Evolutionary conservation across 1,284 basidiomycete species (phyloP).

Genomic region (Kalmanozyma brasiliensis): DNA sequence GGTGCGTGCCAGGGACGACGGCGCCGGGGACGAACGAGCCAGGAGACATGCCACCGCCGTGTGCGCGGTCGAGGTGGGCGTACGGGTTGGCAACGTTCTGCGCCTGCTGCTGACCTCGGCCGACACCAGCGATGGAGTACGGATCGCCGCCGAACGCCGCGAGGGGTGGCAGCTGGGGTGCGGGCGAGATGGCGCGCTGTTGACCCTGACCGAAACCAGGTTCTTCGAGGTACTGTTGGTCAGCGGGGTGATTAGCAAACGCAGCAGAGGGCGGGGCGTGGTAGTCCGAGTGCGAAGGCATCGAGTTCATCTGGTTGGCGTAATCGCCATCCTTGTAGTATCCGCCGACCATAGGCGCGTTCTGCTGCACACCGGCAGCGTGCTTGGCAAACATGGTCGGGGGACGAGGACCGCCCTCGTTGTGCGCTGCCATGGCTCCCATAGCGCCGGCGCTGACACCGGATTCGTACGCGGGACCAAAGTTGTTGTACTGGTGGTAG

Average conservation of each 20-base stretch:
- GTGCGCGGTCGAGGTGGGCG: conserved; percentile 58
- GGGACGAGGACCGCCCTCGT: conserved; percentile 65
- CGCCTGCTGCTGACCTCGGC: conserved; percentile 33
- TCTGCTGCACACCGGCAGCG: conserved; percentile 45
- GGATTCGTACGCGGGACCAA: conserved; percentile 36
- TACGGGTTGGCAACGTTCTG: conserved; percentile 61
- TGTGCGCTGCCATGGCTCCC: conserved; percentile 55
- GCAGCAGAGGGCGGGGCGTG: conserved; percentile 37
- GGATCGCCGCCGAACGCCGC: conserved; percentile 58
- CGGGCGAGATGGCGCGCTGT: conserved; percentile 27
- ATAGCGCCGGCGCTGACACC: conserved; percentile 44
- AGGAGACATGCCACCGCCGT: conserved; percentile 8
- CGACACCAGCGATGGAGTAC: conserved; percentile 56
- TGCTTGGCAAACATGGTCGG: conserved; percentile 68
- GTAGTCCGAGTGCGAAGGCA: conserved; percentile 32
- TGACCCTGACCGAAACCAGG: conserved; percentile 29
- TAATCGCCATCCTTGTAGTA: conserved; percentile 51
- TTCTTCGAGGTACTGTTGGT: conserved; percentile 38
- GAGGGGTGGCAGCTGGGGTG: conserved; percentile 54
- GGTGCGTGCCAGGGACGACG: conserved; percentile 4
- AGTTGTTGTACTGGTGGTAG: conserved; percentile 51
- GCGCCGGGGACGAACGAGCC: conserved; percentile 19
- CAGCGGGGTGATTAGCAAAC: conserved; percentile 27
- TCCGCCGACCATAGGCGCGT: conserved; percentile 49
- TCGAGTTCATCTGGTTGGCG: conserved; percentile 14